Evolutionary conservation across 202 grass and related monocot species (phyloP), one percentile per base, ranked within the genome.

Genomic region (Hordeum pubiflorum): DNA sequence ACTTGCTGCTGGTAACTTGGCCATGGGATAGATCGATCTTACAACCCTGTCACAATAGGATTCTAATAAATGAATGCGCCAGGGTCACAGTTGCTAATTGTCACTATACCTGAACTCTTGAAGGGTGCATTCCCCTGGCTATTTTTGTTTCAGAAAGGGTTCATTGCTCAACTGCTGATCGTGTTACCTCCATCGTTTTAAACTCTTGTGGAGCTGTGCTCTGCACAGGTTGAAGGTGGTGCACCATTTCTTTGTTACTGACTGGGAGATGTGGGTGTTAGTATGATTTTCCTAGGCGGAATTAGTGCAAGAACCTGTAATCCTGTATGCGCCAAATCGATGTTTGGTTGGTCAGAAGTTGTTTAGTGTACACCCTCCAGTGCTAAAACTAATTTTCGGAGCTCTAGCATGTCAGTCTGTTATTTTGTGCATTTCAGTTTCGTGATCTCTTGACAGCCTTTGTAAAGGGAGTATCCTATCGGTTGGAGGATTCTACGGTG

Each of bases 161-260:
- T 74, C 21, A 32, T 50, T 79, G n/a, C 37, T 73, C 2, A 31
- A 22, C 29, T 82, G 18, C 36, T 60, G 4, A 27, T 52, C 21
- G 38, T 39, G 63, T 72, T 81, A 75, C 36, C 18, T 65, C 50
- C 36, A 77, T 81, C 60, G 15, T 15, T 67, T 11, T 62, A 52
- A 62, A 11, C 52, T 75, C 69, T 2, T 20, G 12, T 66, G 48
- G 21, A 32, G 22, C 40, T 34, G n/a, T 27, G 39, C 27, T 55
- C 24, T 38, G 12, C 59, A 72, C 78, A 82, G 38, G 48, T 75
- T 39, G 26, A 63, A 82, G 10, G 8, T 58, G 20, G 4, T 11
- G 34, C 27, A 78, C 41, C 38, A 65, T 74, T 73, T 58, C 21
- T 43, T 68, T 67, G 77, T 69, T 69, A 24, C 18, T 56, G 71